phyloP scores from a whole-genome alignment of 345 rosid species.

The Salix udensis region DNA sequence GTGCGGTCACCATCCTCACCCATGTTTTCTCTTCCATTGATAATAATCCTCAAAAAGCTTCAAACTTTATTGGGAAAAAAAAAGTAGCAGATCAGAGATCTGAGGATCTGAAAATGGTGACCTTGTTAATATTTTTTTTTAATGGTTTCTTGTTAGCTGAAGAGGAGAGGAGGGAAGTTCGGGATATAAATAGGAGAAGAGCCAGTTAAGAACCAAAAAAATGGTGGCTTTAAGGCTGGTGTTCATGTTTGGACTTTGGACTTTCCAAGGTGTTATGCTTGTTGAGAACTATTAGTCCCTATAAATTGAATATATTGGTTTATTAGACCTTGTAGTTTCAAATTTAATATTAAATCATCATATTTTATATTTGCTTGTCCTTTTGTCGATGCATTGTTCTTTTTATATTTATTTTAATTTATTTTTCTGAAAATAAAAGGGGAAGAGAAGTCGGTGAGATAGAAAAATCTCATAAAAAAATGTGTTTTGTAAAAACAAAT shows the following conservation, averaged over 20 bases:
- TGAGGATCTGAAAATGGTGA: not conserved
- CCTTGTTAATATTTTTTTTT: not conserved
- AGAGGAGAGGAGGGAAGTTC: not conserved
- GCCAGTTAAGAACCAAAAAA: not conserved
- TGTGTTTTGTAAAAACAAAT: too few species aligned
- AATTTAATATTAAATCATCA: too few species aligned
- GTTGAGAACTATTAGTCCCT: too few species aligned
- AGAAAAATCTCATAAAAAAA: too few species aligned
- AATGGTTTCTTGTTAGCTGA: not conserved
- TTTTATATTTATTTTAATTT: too few species aligned
- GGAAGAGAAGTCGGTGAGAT: too few species aligned
- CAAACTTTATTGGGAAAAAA: not conserved
- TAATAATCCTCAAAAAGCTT: not conserved
- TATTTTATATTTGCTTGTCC: too few species aligned
- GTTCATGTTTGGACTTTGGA: not conserved
- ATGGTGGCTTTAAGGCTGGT: not conserved
- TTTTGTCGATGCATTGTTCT: too few species aligned
- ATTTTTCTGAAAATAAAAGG: too few species aligned
- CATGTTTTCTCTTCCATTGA: slow-evolving; percentile 56
- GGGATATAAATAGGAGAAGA: not conserved
- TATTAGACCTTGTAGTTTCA: too few species aligned
- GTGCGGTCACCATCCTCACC: slow-evolving; percentile 80
- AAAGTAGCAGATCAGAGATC: not conserved
- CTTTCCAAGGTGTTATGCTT: too few species aligned
- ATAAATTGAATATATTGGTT: too few species aligned